A percentile compares a stretch with the other conserved stretches of the same genome.
phyloP scores from a whole-genome alignment of 208 protist genomes.

The Borovskyia barvae region DNA sequence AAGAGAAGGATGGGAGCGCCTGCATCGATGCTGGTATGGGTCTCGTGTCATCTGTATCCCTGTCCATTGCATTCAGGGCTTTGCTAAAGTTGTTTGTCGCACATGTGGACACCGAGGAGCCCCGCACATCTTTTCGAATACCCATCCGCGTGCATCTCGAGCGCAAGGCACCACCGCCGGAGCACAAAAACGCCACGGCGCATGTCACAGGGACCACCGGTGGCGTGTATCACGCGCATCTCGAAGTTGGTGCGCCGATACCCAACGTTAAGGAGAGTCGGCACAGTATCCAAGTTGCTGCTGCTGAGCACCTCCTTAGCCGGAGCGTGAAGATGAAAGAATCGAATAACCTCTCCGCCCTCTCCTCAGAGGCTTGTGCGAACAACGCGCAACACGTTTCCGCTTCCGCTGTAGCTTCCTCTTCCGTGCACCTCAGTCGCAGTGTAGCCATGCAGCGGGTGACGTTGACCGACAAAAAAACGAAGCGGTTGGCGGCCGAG shows the following conservation, averaged over 20 bases:
- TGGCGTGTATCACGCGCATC: conserved; percentile 12
- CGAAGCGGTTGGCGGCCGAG: conserved; percentile 2
- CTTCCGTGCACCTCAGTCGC: conserved; percentile 10
- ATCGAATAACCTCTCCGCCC: too few relatives aligned
- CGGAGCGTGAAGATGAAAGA: neutral
- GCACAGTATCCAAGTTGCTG: conserved; percentile 21
- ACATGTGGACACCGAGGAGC: conserved; percentile 28
- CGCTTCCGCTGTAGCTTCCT: neutral
- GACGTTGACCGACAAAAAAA: neutral
- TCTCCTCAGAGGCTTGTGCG: neutral
- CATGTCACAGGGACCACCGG: neutral
- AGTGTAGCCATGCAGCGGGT: neutral
- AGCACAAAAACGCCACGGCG: neutral
- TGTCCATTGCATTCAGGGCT: conserved; percentile 12
- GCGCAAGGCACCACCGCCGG: neutral
- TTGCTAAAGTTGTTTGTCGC: conserved; percentile 29
- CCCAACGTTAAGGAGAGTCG: conserved; percentile 31
- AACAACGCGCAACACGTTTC: neutral
- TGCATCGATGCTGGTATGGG: neutral
- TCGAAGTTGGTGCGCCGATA: conserved; percentile 20
- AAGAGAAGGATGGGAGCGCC: neutral
- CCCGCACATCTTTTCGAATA: conserved; percentile 25
- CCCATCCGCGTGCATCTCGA: conserved; percentile 15
- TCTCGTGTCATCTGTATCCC: conserved; percentile 11
- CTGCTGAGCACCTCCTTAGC: conserved; percentile 14